phyloP scores from a whole-genome alignment of 2,329 filamentous ascomycete species.

The Calonectria pseudoturangicola region DNA sequence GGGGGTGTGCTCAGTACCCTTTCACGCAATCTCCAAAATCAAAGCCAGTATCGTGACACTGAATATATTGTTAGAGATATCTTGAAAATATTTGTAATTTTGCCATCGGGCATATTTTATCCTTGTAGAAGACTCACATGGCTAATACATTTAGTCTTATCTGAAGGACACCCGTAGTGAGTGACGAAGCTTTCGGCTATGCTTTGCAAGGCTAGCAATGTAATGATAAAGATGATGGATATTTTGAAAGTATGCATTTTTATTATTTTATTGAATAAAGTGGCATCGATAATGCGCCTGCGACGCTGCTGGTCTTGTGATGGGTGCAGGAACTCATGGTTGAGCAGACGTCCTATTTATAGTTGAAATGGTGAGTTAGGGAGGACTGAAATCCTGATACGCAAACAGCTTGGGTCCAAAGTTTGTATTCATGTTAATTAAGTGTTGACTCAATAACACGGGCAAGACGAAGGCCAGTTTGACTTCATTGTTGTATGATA shows the following conservation, averaged over 20 bases:
- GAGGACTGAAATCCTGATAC: not conserved
- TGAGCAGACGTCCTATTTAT: not conserved
- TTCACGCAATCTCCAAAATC: not conserved
- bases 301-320: too few species aligned
- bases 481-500: not conserved
- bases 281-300: too few species aligned
- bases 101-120: not conserved
- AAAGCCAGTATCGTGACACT: constrained; percentile 4
- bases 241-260: constrained; percentile 9
- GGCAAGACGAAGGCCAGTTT: not conserved
- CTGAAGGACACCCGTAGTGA: not conserved
- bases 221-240: not conserved
- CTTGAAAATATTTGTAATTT: not conserved
- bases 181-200: not conserved
- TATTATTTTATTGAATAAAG: not conserved
- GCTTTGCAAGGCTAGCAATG: not conserved
- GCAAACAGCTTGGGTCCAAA: constrained; percentile 15
- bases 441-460: not conserved
- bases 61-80: not conserved
- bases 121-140: not conserved
- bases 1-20: not conserved
- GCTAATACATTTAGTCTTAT: not conserved
- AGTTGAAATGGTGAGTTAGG: not conserved
- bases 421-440: constrained; percentile 1
- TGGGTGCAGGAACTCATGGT: not conserved